Evolutionary conservation across 73 alveolate genomes (phyloP).

Genomic region (Tetrahymena elliotti): DNA sequence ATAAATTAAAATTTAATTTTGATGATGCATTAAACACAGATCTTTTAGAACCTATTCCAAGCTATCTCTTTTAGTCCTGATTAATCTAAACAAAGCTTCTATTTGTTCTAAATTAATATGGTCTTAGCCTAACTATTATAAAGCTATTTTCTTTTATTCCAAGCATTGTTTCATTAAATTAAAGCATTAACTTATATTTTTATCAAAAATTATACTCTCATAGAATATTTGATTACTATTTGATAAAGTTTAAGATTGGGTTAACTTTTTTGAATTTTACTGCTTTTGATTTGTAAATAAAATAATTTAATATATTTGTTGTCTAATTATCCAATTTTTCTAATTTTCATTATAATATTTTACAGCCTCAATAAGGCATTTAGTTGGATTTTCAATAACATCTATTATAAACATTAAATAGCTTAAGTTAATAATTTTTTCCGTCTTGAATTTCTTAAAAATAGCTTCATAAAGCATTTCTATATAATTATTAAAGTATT

Average conservation of each 20-base stretch:
- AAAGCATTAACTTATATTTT: background rate
- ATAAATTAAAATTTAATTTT: background rate
- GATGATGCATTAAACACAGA: background rate
- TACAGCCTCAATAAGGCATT: background rate
- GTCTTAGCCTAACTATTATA: background rate
- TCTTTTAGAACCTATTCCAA: background rate
- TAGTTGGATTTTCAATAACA: background rate
- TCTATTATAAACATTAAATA: background rate
- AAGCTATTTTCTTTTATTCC: background rate
- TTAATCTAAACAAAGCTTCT: background rate
- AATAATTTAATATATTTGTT: background rate
- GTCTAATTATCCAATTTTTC: background rate
- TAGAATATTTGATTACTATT: background rate
- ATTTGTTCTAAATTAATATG: background rate
- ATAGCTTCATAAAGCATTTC: background rate
- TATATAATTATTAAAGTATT: background rate
- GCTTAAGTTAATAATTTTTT: background rate
- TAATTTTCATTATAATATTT: background rate
- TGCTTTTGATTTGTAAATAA: background rate
- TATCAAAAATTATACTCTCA: background rate
- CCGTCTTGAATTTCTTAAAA: background rate
- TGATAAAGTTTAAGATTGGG: background rate
- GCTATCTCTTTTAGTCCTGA: background rate
- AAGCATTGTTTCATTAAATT: background rate
- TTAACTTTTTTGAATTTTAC: background rate